Evolutionary conservation across 768 basidiomycete genomes (phyloP).

Genomic region (Lactarius akahatsu): DNA sequence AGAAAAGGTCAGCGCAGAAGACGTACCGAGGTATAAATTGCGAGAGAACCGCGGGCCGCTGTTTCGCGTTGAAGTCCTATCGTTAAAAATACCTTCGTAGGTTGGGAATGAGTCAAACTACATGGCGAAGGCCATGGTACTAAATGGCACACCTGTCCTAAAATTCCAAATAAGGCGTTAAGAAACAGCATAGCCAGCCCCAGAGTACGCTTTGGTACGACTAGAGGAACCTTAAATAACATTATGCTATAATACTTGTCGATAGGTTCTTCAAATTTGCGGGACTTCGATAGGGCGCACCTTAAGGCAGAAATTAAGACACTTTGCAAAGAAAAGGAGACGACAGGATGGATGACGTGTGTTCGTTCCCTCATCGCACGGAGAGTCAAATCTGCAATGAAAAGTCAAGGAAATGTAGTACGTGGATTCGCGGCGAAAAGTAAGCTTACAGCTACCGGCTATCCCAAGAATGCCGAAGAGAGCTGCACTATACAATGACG

Average conservation of each 20-base stretch:
- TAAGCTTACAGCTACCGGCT: slow-evolving; percentile 63
- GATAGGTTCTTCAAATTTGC: neutral
- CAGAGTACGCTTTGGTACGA: slow-evolving; percentile 46
- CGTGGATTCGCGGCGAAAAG: neutral
- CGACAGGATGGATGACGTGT: slow-evolving; percentile 68
- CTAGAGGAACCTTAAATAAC: slow-evolving; percentile 40
- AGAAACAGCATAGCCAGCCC: slow-evolving; percentile 46
- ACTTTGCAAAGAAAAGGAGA: slow-evolving; percentile 62
- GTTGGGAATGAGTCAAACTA: neutral
- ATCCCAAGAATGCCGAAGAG: slow-evolving; percentile 65
- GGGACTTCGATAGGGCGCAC: slow-evolving; percentile 26
- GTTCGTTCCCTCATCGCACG: slow-evolving; percentile 75
- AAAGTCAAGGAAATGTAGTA: neutral
- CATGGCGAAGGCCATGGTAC: neutral
- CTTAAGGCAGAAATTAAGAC: slow-evolving; percentile 42
- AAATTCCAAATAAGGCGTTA: slow-evolving; percentile 54
- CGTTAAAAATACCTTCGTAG: slow-evolving; percentile 51
- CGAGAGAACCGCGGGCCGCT: slow-evolving; percentile 61
- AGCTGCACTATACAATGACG: slow-evolving; percentile 45
- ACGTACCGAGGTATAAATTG: slow-evolving; percentile 53
- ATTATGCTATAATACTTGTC: slow-evolving; percentile 41
- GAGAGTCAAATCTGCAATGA: slow-evolving; percentile 45
- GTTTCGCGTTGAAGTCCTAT: slow-evolving; percentile 65
- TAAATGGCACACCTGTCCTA: slow-evolving; percentile 39
- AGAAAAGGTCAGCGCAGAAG: slow-evolving; percentile 17